Percentiles rank a stretch among this genome's conserved stretches.
Evolutionary conservation across 352 stramenopile genomes (phyloP).

Genomic region (Aphanomyces astaci): DNA sequence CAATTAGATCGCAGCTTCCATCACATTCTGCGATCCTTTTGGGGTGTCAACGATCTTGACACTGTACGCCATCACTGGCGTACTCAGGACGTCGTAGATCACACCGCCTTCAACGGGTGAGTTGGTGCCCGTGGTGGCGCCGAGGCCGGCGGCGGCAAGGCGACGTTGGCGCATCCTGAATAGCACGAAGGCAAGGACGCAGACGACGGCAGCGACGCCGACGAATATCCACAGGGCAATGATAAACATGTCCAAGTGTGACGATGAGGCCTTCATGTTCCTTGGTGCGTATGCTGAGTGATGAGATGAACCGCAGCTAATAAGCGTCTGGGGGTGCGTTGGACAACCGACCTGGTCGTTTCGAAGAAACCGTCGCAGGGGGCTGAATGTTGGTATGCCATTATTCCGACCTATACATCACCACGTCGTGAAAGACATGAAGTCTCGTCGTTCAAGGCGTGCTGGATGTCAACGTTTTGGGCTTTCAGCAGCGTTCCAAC

Average conservation of each 20-base stretch:
- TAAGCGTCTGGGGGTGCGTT: neutral
- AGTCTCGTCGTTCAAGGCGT: too few relatives aligned
- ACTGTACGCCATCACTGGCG: neutral
- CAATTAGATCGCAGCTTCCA: conserved; percentile 5
- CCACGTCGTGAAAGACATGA: too few relatives aligned
- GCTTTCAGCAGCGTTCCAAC: too few relatives aligned
- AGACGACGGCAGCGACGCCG: conserved; percentile 1
- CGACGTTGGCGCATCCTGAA: neutral
- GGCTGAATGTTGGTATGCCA: neutral
- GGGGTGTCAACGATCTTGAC: neutral
- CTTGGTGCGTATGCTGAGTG: too few relatives aligned
- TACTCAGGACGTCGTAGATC: conserved; percentile 7
- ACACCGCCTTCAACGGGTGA: neutral
- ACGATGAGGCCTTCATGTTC: neutral
- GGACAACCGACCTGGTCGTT: neutral
- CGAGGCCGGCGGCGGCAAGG: too few relatives aligned
- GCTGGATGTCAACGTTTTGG: too few relatives aligned
- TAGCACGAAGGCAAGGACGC: neutral
- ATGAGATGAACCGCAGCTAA: too few relatives aligned
- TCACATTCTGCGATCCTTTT: neutral
- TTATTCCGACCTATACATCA: neutral
- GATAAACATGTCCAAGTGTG: neutral
- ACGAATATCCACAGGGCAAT: neutral
- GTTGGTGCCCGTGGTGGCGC: neutral
- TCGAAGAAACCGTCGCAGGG: neutral